Conservation (phyloP, 2,329 filamentous ascomycete species). For the Chrysoporthe deuterocubensis region DNA sequence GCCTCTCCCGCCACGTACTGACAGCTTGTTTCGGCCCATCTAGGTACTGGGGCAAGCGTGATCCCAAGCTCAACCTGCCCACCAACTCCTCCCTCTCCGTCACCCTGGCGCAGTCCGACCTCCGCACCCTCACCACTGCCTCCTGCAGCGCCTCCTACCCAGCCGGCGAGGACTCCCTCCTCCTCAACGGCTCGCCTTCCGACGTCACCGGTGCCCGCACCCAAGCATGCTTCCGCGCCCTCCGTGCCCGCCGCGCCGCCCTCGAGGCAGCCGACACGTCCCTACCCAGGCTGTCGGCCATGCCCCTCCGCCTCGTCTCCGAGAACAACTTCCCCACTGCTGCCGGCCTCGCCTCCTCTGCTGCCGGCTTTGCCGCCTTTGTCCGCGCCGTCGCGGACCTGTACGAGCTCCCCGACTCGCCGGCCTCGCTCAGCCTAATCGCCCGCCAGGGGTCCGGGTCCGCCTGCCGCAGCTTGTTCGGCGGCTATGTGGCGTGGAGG, state of each 20-base stretch:
- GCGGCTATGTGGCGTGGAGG: constrained; percentile 95
- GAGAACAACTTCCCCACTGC: constrained; percentile 99
- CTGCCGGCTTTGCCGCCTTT: constrained; percentile 70
- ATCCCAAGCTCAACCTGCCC: constrained; percentile 90
- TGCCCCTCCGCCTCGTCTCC: constrained; percentile 84
- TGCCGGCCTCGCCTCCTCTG: constrained; percentile 79
- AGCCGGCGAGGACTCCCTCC: constrained; percentile 66
- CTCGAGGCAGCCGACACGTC: constrained; percentile 74
- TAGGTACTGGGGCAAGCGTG: constrained; percentile 93
- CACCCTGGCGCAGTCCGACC: constrained; percentile 89
- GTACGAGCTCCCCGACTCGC: constrained; percentile 80
- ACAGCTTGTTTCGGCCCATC: constrained; percentile 20
- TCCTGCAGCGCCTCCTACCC: constrained; percentile 77
- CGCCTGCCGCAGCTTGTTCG: constrained; percentile 90
- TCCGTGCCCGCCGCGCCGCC: constrained; percentile 75
- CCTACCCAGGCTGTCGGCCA: constrained; percentile 78
- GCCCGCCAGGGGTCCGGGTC: constrained; percentile 94
- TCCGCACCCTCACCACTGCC: constrained; percentile 94
- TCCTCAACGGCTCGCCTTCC: constrained; percentile 81
- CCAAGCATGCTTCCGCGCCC: constrained; percentile 90
- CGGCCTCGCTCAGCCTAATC: constrained; percentile 83
- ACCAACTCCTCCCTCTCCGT: constrained; percentile 98
- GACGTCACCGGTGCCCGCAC: constrained; percentile 87
- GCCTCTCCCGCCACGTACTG: constrained; percentile 28
- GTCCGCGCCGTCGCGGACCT: constrained; percentile 89